Conservation (phyloP, 2,329 filamentous ascomycete genomes). For the Piedraia hortae region DNA sequence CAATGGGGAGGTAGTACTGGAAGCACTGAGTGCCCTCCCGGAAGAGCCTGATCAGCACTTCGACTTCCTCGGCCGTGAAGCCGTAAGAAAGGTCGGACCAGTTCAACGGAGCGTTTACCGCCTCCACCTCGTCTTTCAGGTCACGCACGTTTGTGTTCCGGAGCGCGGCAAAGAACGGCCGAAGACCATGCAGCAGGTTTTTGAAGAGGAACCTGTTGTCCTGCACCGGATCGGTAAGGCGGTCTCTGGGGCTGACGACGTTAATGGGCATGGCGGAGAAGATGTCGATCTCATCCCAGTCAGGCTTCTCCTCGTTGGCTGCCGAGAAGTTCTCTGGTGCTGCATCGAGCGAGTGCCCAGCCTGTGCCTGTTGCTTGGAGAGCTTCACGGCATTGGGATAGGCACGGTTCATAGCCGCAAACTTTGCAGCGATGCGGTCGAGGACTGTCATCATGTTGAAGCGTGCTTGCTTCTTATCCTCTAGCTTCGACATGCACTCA, state of each 20-base stretch:
- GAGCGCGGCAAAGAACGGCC: slow-evolving; percentile 88
- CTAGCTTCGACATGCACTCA: slow-evolving; percentile 82
- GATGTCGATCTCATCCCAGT: slow-evolving; percentile 97
- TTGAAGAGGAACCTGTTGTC: slow-evolving; percentile 98
- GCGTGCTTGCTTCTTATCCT: slow-evolving; percentile 76
- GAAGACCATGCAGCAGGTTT: slow-evolving; percentile 81
- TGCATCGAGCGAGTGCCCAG: slow-evolving; percentile 28
- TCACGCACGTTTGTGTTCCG: slow-evolving; percentile 54
- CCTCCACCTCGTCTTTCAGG: slow-evolving; percentile 35
- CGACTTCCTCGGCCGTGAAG: slow-evolving; percentile 89
- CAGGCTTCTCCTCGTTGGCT: slow-evolving; percentile 35
- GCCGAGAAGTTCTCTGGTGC: slow-evolving; percentile 51
- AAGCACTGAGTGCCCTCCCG: slow-evolving; percentile 90
- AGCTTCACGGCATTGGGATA: slow-evolving; percentile 87
- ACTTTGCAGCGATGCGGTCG: slow-evolving; percentile 94
- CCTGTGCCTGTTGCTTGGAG: slow-evolving; percentile 37
- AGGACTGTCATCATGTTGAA: slow-evolving; percentile 94
- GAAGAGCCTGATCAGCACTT: slow-evolving; percentile 90
- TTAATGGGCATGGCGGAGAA: slow-evolving; percentile 93
- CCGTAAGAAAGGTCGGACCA: slow-evolving; percentile 93
- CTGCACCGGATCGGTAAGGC: slow-evolving; percentile 65
- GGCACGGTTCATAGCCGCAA: slow-evolving; percentile 90
- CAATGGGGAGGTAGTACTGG: slow-evolving; percentile 83
- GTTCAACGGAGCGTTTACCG: slow-evolving; percentile 52
- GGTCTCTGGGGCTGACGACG: slow-evolving; percentile 68